Conservation (phyloP, 2,329 filamentous ascomycete genomes). For the Clonostachys rosea region DNA sequence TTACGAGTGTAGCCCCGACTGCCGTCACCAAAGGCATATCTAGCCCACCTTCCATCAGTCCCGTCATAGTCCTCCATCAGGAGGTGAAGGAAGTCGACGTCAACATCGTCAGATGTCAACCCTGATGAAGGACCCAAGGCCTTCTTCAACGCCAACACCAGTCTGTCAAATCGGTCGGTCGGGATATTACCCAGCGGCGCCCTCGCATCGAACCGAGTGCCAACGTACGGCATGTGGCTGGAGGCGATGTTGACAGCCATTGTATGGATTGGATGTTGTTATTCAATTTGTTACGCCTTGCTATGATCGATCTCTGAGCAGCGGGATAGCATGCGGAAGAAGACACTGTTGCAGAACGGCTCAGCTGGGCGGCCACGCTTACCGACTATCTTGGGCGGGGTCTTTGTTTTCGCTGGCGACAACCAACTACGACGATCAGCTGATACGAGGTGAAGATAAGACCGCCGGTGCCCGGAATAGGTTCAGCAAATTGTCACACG, state of each 20-base stretch:
- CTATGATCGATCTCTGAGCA: too few relatives aligned
- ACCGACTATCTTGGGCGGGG: too few relatives aligned
- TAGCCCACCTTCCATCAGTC: conserved; percentile 64
- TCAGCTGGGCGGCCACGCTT: too few relatives aligned
- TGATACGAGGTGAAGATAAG: too few relatives aligned
- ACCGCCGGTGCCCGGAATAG: too few relatives aligned
- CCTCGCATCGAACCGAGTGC: conserved; percentile 7
- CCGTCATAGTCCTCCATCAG: conserved; percentile 75
- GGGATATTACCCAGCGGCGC: conserved; percentile 9
- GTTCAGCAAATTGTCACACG: too few relatives aligned
- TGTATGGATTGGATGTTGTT: conserved; percentile 4
- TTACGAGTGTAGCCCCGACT: conserved; percentile 78
- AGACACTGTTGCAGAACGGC: too few relatives aligned
- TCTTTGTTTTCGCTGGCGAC: too few relatives aligned
- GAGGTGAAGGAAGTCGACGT: conserved; percentile 64
- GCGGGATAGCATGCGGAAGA: too few relatives aligned
- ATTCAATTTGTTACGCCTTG: too few relatives aligned
- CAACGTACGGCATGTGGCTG: conserved; percentile 4
- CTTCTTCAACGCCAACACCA: conserved; percentile 69
- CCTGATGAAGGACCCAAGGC: conserved; percentile 78
- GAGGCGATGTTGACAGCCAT: conserved; percentile 29
- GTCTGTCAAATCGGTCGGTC: conserved; percentile 55
- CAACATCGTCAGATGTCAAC: conserved; percentile 75
- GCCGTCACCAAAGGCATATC: conserved; percentile 69
- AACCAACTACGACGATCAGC: too few relatives aligned